Evolutionary conservation across 2,329 filamentous ascomycete species (phyloP), one percentile per base, ranked within the genome.

Genomic region (Phialophora macrospora): DNA sequence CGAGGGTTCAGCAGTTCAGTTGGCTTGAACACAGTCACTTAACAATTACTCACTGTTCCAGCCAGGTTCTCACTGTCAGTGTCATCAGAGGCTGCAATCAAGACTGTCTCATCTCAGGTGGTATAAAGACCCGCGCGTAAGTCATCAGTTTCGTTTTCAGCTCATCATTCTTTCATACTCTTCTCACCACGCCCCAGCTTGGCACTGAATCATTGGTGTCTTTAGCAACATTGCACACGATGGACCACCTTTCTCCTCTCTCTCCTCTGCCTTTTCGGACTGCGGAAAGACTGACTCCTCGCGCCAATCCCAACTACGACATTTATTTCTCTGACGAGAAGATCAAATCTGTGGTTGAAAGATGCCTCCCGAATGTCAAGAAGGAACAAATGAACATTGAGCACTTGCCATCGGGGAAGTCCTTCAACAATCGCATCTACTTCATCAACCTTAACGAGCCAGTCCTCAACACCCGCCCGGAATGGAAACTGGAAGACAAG

Each of bases 381-480:
- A 20, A 51, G 12, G 60, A 63, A 12, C 56, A 68, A 38, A 60
- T 70, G 52, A 63, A 22, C 52, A 61, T 66, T 57, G 62, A 68
- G 51, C 54, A 63, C 26, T 38, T 67, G 12, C 55, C 58, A n/a
- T 64, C 59, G 1, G 68, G 69, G 17, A 65, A 68, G n/a, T 71
- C 69, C 0, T 68, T 71, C 68, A 68, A 68, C 56, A 71, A 70
- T 41, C 61, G 68, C 41, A 71, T 71, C 64, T 71, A 71, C 62
- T 70, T 65, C 49, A 48, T 71, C 44, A 60, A 68, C 30, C 63
- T 71, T 48, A 55, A 20, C 59, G 62, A 58, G 26, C 68, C 66
- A 4, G 55, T 57, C 3, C 48, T 32, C 14, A 38, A 44, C 20
- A 24, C 41, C 7, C 46, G 65, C 17, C 65, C 62, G 4, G 46